phyloP scores from a whole-genome alignment of 805 yeast genomes.

The Saccharomycopsis guyanensis region DNA sequence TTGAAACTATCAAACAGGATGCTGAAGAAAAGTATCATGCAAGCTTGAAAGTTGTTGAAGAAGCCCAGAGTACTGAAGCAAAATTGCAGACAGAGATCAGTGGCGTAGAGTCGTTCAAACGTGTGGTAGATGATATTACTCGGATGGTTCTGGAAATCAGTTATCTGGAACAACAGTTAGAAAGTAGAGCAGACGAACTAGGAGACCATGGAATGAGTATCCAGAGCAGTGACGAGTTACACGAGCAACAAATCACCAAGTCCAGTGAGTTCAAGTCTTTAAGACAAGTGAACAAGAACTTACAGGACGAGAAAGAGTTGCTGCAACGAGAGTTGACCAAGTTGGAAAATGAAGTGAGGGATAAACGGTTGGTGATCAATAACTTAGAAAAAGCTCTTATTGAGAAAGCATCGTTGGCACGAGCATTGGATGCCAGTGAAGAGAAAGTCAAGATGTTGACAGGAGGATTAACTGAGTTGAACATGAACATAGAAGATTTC shows the following conservation, averaged over 20 bases:
- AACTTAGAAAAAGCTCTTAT: constrained; percentile 43
- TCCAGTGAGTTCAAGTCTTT: constrained; percentile 33
- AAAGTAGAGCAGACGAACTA: constrained; percentile 30
- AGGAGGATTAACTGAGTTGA: constrained; percentile 17
- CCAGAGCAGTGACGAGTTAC: constrained; percentile 39
- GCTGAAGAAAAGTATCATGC: constrained; percentile 20
- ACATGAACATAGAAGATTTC: constrained; percentile 1
- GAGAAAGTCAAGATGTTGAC: constrained; percentile 25
- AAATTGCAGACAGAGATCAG: background rate
- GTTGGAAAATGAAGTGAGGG: constrained; percentile 45
- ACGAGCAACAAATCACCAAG: constrained; percentile 33
- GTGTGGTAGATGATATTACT: constrained; percentile 30
- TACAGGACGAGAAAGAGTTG: constrained; percentile 37
- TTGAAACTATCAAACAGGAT: constrained; percentile 7
- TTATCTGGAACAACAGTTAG: constrained; percentile 26
- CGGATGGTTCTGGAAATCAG: constrained; percentile 30
- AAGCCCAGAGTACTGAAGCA: background rate
- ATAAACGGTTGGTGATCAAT: constrained; percentile 43
- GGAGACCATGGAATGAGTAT: constrained; percentile 23
- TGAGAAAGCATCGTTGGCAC: constrained; percentile 37
- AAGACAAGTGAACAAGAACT: constrained; percentile 30
- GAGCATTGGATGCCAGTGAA: constrained; percentile 32
- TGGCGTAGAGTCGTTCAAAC: constrained; percentile 19
- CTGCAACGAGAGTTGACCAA: constrained; percentile 36
- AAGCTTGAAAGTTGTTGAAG: constrained; percentile 20